These are phyloP conservation scores for Daldinia decipiens DNA, from an alignment of 495 filamentous ascomycete species.

Conservation along the genomic window DNA sequence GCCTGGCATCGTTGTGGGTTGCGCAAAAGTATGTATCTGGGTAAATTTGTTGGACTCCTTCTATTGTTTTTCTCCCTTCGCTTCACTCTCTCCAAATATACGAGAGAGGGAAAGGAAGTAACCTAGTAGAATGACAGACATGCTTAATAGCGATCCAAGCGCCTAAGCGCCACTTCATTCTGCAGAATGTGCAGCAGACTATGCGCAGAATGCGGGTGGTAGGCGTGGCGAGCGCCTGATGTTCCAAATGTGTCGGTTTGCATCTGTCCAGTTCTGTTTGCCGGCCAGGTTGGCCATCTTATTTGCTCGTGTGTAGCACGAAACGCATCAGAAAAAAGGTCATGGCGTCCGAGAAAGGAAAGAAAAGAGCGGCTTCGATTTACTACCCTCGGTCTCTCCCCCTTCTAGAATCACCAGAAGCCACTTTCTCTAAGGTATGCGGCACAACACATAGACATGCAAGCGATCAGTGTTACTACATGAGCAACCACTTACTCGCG, in stretches of 20 bases:
- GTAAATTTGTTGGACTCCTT: constrained; percentile 2
- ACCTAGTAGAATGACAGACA: not conserved
- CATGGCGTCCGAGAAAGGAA: constrained; percentile 25
- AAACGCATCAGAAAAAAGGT: constrained; percentile 1
- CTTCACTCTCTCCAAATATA: not conserved
- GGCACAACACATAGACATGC: constrained; percentile 20
- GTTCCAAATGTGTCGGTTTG: constrained; percentile 37
- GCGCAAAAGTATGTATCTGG: not conserved
- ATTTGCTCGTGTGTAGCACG: constrained; percentile 24
- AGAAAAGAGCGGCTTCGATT: not conserved
- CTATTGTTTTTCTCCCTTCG: not conserved
- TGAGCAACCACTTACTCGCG: not conserved
- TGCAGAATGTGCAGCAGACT: constrained; percentile 32
- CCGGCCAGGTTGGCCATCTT: constrained; percentile 11
- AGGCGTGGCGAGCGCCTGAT: constrained; percentile 37
- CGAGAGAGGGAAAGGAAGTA: not conserved
- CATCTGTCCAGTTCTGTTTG: constrained; percentile 34
- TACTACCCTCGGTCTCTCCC: constrained; percentile 1
- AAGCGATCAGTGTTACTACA: constrained; percentile 4
- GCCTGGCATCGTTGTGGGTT: constrained; percentile 5
- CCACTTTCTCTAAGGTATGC: constrained; percentile 15
- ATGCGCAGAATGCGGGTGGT: constrained; percentile 25
- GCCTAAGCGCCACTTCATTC: constrained; percentile 41
- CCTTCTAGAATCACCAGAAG: constrained; percentile 27
- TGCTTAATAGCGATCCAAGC: not conserved